Evolutionary conservation across 495 filamentous ascomycete genomes (phyloP).

Genomic region (Stereocaulon alpinum): DNA sequence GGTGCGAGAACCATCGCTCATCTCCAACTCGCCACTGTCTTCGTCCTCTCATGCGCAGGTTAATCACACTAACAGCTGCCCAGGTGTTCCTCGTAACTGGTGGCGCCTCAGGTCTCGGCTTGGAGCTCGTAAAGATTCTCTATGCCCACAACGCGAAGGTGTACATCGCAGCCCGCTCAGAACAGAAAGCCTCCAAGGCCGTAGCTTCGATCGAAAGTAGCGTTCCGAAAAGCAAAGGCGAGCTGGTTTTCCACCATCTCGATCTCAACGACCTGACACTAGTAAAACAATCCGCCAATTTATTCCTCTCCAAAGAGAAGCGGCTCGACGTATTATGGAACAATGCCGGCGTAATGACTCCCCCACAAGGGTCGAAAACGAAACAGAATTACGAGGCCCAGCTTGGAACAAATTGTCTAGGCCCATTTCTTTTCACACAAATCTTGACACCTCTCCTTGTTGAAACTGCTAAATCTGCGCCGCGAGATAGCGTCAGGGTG

Average conservation of each 20-base stretch:
- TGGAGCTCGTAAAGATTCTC: slow-evolving; percentile 32
- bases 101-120: slow-evolving; percentile 32
- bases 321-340: slow-evolving; percentile 46
- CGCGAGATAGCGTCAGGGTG: slow-evolving; percentile 29
- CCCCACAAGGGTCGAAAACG: slow-evolving; percentile 24
- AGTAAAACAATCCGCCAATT: slow-evolving; percentile 36
- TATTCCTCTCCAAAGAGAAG: slow-evolving; percentile 31
- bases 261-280: slow-evolving; percentile 40
- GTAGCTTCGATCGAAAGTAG: slow-evolving; percentile 28
- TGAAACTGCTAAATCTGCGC: slow-evolving; percentile 26
- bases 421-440: slow-evolving; percentile 37
- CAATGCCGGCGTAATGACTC: slow-evolving; percentile 43
- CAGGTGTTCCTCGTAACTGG: slow-evolving; percentile 37
- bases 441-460: slow-evolving; percentile 36
- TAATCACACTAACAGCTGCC: slow-evolving; percentile 12
- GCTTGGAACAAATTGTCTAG: slow-evolving; percentile 38
- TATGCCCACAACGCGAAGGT: slow-evolving; percentile 32
- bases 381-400: slow-evolving; percentile 35
- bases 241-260: slow-evolving; percentile 35
- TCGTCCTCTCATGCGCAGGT: neutral
- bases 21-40: neutral
- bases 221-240: slow-evolving; percentile 19
- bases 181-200: slow-evolving; percentile 27
- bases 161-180: slow-evolving; percentile 37
- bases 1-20: neutral